Evolutionary conservation across 2,329 filamentous ascomycete species (phyloP), one percentile per base, ranked within the genome.

Genomic region (Aaosphaeria pasadenensis): DNA sequence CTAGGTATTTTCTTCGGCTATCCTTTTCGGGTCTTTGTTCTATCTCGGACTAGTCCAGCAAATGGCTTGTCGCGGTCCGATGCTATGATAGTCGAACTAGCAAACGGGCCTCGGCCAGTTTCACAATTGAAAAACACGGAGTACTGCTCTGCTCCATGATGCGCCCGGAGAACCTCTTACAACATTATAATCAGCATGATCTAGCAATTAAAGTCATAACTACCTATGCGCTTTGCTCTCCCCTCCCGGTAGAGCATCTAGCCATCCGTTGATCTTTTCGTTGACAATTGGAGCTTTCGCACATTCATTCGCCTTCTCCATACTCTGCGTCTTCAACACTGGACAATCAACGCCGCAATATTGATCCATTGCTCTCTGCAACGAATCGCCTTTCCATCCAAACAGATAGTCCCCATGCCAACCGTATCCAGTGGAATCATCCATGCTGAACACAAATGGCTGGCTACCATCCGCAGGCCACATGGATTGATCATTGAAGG

Each of bases 401-500:
- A 55, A 55, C 3, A 55, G 9, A 33, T 55, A 55, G 35, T 55
- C 52, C 4, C 52, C 46, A 43, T 44, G 40, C 45, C 40, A 36
- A 35, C 40, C 30, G 44, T 43, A 43, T n/a, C 45, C 45, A 24
- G 41, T 47, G 24, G 29, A 9, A 44, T 55, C 55, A 17, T 46
- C 54, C 17, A 53, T 49, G 46, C 60, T 63, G 47, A 53, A 62
- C 24, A 53, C 48, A 31, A 53, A 53, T 2, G 50, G 50, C 42
- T 53, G 50, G 4, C 13, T 30, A 42, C 50, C 48, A 43, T 50
- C 48, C 11, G 7, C 30, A 5, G 42, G 43, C 47, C 47, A 49
- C 30, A 49, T 38, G 29, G 38, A 42, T 28, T 41, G n/a, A 11
- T 46, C 47, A 38, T 53, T 53, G 40, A 53, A 53, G 9, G 42